phyloP scores from a whole-genome alignment of 2,329 filamentous ascomycete species.

The Colletotrichum tropicale region DNA sequence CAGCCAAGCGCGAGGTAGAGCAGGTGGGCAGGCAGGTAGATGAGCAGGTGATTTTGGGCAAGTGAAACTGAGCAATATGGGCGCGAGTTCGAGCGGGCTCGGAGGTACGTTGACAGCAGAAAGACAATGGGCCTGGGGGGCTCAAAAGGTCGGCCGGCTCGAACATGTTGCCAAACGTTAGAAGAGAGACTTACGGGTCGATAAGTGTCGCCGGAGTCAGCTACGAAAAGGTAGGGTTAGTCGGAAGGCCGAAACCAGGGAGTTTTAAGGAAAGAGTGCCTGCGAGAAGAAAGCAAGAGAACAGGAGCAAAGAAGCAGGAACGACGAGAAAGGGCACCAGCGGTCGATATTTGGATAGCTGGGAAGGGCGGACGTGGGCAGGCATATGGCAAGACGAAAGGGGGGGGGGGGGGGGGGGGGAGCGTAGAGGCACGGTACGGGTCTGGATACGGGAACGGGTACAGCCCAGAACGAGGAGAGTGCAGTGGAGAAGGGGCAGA shows the following conservation, averaged over 20 bases:
- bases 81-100: neutral
- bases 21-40: neutral
- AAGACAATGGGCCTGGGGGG: neutral
- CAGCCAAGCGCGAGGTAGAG: neutral
- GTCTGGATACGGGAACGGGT: constrained; percentile 32
- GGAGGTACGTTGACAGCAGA: neutral
- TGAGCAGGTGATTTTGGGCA: neutral
- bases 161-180: neutral
- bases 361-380: constrained; percentile 21
- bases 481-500: constrained; percentile 49
- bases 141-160: neutral
- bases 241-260: constrained; percentile 41
- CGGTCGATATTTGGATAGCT: constrained; percentile 19
- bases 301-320: constrained; percentile 25
- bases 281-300: constrained; percentile 6
- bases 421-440: constrained; percentile 38
- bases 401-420: constrained; percentile 35
- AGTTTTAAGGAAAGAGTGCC: neutral
- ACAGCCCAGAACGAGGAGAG: constrained; percentile 23
- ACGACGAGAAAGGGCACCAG: constrained; percentile 25
- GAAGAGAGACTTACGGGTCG: constrained; percentile 56
- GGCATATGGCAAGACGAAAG: constrained; percentile 28
- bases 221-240: constrained; percentile 41
- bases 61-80: neutral
- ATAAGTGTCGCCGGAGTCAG: constrained; percentile 66